phyloP scores from a whole-genome alignment of 345 rosid genomes.

The Dovyalis caffra region DNA sequence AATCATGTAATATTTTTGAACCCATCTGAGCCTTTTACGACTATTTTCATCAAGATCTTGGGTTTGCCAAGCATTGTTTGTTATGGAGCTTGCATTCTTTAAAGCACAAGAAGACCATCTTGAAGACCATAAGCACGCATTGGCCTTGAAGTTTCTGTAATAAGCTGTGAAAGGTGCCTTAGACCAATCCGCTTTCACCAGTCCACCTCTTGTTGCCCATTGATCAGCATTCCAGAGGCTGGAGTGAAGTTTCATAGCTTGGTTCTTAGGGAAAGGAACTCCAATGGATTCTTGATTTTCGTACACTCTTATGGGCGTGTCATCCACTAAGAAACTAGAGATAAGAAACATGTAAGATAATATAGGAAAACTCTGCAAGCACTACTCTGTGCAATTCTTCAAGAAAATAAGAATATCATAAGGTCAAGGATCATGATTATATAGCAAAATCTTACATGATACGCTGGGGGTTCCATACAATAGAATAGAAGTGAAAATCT shows the following conservation, averaged over 20 bases:
- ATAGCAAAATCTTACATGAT: constrained; percentile 19
- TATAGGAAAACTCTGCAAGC: background rate
- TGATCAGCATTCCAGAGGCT: constrained; percentile 29
- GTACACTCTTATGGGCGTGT: constrained; percentile 19
- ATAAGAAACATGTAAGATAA: background rate
- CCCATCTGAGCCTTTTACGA: constrained; percentile 22
- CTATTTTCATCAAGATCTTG: constrained; percentile 13
- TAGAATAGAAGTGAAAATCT: constrained; percentile 21
- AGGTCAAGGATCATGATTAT: too few species aligned
- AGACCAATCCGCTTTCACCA: constrained; percentile 24
- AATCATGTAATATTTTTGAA: constrained; percentile 22
- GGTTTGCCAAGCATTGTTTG: constrained; percentile 6
- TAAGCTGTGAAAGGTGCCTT: constrained; percentile 24
- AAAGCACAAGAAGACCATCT: constrained; percentile 1
- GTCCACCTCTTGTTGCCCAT: constrained; percentile 32
- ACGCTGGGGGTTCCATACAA: constrained; percentile 18
- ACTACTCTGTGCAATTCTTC: too few species aligned
- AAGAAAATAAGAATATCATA: too few species aligned
- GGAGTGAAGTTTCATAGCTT: constrained; percentile 18
- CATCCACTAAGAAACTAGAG: constrained; percentile 22
- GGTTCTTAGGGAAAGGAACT: constrained; percentile 21
- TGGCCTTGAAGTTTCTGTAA: constrained; percentile 21
- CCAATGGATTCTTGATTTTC: constrained; percentile 20
- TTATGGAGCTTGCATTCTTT: background rate
- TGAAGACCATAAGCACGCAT: constrained; percentile 7